phyloP scores from a whole-genome alignment of 441 rosid species.

The Eutrema salsugineum region DNA sequence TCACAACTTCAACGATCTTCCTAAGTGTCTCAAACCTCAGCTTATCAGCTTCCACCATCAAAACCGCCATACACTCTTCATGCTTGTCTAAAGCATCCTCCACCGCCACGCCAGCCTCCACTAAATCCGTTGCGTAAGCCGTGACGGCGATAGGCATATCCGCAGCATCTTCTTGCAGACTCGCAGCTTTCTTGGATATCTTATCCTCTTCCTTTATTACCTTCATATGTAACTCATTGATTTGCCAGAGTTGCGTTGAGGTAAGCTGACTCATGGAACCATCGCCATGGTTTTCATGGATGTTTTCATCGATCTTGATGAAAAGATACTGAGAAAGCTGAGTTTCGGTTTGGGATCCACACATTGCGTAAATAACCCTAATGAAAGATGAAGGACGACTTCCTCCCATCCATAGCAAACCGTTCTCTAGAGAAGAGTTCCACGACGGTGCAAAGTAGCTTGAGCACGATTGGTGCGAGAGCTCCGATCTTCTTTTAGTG shows the following conservation, averaged over 20 bases:
- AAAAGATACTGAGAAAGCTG: constrained; percentile 3
- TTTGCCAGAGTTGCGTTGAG: constrained; percentile 19
- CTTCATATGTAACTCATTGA: constrained; percentile 35
- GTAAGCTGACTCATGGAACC: constrained; percentile 35
- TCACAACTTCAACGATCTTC: constrained; percentile 31
- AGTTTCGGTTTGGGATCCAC: constrained; percentile 31
- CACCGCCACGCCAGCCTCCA: constrained; percentile 5
- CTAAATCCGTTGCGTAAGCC: constrained; percentile 7
- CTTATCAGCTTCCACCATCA: constrained; percentile 41
- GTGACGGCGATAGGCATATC: constrained; percentile 40
- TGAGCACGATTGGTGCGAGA: constrained; percentile 12
- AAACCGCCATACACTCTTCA: constrained; percentile 27
- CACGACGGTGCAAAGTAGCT: constrained; percentile 37
- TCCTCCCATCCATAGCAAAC: constrained; percentile 45
- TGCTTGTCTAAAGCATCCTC: constrained; percentile 29
- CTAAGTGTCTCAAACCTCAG: constrained; percentile 41
- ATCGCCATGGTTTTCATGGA: background rate
- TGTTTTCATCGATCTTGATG: background rate
- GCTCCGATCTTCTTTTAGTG: constrained; percentile 10
- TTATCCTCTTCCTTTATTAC: constrained; percentile 40
- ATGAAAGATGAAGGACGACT: constrained; percentile 46
- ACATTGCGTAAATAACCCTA: constrained; percentile 32
- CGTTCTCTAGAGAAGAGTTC: constrained; percentile 44
- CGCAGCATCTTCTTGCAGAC: constrained; percentile 43
- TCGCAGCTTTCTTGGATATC: constrained; percentile 24